A percentile compares a stretch with the other conserved stretches of the same genome.
phyloP scores from a whole-genome alignment of 352 stramenopile species.

The Ophiocytium majus region DNA sequence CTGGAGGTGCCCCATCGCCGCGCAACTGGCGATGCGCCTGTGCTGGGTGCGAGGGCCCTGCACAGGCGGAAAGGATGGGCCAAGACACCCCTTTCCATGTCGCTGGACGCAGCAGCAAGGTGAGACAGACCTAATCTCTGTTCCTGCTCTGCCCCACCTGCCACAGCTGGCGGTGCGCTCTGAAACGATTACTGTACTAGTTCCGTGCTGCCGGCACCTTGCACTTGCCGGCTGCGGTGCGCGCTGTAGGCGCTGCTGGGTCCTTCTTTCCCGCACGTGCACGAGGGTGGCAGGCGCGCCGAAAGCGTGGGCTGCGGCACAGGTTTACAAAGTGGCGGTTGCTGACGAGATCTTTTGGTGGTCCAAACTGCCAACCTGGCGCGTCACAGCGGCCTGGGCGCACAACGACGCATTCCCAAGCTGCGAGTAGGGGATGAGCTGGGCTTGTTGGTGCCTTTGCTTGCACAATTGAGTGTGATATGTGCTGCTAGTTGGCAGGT shows the following conservation, averaged over 20 bases:
- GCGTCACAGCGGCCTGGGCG: too few species aligned
- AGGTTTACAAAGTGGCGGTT: too few species aligned
- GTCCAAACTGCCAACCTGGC: too few species aligned
- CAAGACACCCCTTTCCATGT: not conserved
- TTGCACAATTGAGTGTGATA: too few species aligned
- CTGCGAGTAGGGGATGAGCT: too few species aligned
- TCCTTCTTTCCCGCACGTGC: not conserved
- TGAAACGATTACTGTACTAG: not conserved
- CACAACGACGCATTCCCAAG: too few species aligned
- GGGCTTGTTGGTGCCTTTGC: too few species aligned
- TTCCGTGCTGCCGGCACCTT: not conserved
- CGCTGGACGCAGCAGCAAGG: not conserved
- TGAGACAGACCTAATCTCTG: not conserved
- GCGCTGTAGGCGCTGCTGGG: not conserved
- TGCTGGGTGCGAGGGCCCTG: not conserved
- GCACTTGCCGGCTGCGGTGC: not conserved
- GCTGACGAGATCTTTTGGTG: too few species aligned
- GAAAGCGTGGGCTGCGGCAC: too few species aligned
- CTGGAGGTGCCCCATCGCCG: not conserved
- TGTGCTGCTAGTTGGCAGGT: too few species aligned
- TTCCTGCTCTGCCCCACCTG: not conserved
- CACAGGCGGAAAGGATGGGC: not conserved
- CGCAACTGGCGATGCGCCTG: not conserved
- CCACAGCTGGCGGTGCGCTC: not conserved
- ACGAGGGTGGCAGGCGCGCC: too few species aligned